Base-by-base conservation (phyloP, 495 filamentous ascomycete genomes). In the Penicillium longicatenatum region DNA sequence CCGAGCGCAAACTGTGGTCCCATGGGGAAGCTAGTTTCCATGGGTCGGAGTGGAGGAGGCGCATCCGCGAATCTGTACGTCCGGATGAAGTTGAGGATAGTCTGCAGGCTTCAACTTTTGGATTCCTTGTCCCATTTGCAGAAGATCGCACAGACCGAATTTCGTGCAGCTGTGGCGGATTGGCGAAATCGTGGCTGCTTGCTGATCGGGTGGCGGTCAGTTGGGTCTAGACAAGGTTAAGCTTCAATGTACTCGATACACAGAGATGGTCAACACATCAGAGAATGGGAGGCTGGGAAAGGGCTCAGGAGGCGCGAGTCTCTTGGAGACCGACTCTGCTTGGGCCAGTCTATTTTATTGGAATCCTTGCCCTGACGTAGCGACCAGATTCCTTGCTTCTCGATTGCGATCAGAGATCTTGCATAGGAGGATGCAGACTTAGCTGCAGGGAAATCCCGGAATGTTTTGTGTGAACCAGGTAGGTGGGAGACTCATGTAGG, bases 361-460 rank as follows among this genome's bases (percentile, higher is more conserved):
- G 20, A 24, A 48, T 19, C 33, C 19, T 41, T 20, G 46, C 6
- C 50, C 11, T 17, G 24, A 48, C 30, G 17, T 24, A 39, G 20
- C 17, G 37, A 16, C n/a, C 26, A 29, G 0, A 8, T 17, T 24
- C 53, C 65, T 65, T 61, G 53, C 55, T 45, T 65, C 46, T 33
- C n/a, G 33, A 43, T 45, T 54, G 55, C 55, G 63, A 55, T 57
- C 37, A 43, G 51, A 56, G 59, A 68, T 68, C 65, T 66, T 61
- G 63, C 63, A 68, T 59, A 61, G 55, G 55, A 63, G 50, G 50
- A 41, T 61, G 65, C 65, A 68, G 52, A 54, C 49, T 31, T 11
- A 59, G 46, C 41, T 63, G 66, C 63, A 63, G 57, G 60, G 52
- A 49, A 52, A 39, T 46, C 60, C 62, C 46, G 57, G 62, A 39